Evolutionary conservation across 2,329 filamentous ascomycete species (phyloP).

Genomic region (Fusarium sororula): DNA sequence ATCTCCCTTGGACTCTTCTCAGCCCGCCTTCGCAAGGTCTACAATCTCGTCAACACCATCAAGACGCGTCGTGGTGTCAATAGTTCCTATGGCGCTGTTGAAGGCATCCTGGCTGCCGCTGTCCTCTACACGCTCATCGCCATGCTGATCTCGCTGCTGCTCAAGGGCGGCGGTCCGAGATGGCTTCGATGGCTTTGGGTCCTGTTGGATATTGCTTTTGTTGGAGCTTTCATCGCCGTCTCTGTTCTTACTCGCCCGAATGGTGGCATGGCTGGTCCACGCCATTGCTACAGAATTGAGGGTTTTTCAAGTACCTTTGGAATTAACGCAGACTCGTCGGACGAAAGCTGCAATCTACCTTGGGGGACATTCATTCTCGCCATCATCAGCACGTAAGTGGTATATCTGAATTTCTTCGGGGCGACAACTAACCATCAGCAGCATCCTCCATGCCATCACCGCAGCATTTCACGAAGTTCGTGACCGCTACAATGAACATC

Average conservation of each 20-base stretch:
- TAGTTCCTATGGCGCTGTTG: slow-evolving; percentile 14
- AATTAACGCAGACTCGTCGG: background rate
- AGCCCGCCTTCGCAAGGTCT: slow-evolving; percentile 10
- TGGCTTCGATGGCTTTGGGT: slow-evolving; percentile 28
- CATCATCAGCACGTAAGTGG: slow-evolving; percentile 25
- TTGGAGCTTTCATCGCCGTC: slow-evolving; percentile 13
- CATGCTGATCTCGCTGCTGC: slow-evolving; percentile 5
- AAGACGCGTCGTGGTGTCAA: slow-evolving; percentile 24
- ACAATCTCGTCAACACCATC: slow-evolving; percentile 10
- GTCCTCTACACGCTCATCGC: slow-evolving; percentile 25
- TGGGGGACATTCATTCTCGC: slow-evolving; percentile 26
- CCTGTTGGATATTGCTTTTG: slow-evolving; percentile 5
- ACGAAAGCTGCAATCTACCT: slow-evolving; percentile 12
- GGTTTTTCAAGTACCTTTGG: background rate
- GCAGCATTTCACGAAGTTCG: slow-evolving; percentile 16
- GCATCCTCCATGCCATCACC: slow-evolving; percentile 4
- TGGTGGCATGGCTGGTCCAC: slow-evolving; percentile 2
- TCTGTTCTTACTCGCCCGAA: slow-evolving; percentile 15
- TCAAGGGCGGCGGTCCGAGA: slow-evolving; percentile 11
- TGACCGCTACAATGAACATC: background rate
- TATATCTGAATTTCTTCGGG: fast-evolving
- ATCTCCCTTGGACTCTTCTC: slow-evolving; percentile 31
- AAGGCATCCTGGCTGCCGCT: slow-evolving; percentile 31
- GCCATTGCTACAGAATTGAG: background rate
- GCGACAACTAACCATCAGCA: background rate